Percentiles rank a stretch among this genome's conserved stretches.
phyloP scores from a whole-genome alignment of 768 basidiomycete genomes.

The Pulveroboletus sp. region DNA sequence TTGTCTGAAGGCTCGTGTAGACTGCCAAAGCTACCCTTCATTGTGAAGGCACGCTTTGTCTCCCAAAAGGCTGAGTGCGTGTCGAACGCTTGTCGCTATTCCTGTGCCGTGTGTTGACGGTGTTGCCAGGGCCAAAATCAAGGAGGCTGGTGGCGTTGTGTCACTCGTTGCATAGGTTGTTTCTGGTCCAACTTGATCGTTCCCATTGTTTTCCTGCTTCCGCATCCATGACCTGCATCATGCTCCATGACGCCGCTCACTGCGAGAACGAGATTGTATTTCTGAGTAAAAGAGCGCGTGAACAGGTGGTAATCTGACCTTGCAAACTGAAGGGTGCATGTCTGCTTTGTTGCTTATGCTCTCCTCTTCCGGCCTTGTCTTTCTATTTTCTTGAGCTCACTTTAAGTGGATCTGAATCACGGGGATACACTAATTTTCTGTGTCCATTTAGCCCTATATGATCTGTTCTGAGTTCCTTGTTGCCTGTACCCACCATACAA shows the following conservation, averaged over 20 bases:
- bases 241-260: no score
- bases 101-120: slow-evolving; percentile 16
- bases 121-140: slow-evolving; percentile 64
- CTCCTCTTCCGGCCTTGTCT: slow-evolving; percentile 11
- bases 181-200: neutral
- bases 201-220: no score
- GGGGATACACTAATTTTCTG: no score
- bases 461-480: no score
- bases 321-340: no score
- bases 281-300: no score
- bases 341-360: no score
- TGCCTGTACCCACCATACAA: neutral
- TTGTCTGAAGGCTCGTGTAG: slow-evolving; percentile 32
- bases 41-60: slow-evolving; percentile 97
- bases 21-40: slow-evolving; percentile 87
- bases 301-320: no score
- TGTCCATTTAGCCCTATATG: no score
- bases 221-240: no score
- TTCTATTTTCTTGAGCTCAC: slow-evolving; percentile 17
- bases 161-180: slow-evolving; percentile 75
- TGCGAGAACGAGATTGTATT: no score
- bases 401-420: no score
- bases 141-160: slow-evolving; percentile 92
- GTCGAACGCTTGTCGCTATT: neutral
- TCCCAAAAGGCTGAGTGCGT: slow-evolving; percentile 79